Evolutionary conservation across 2,329 filamentous ascomycete genomes (phyloP).

Genomic region (Diaporthe vaccinii): DNA sequence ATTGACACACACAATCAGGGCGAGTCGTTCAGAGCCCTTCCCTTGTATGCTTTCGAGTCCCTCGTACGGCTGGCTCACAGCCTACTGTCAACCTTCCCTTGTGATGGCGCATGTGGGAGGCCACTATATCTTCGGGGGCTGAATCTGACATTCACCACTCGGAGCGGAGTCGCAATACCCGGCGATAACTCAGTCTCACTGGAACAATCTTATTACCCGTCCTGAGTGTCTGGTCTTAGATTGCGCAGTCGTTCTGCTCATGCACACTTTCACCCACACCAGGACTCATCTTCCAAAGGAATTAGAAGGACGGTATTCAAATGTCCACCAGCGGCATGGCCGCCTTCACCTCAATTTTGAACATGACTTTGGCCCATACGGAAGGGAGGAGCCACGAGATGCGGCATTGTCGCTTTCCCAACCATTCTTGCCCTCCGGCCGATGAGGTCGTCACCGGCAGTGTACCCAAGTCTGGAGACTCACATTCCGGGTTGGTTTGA

Average conservation of each 20-base stretch:
- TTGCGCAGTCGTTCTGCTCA: background rate
- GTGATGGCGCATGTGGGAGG: background rate
- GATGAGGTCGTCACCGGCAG: background rate
- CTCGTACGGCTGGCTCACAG: background rate
- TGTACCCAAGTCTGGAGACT: background rate
- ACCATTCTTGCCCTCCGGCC: too few species aligned
- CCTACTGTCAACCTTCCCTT: background rate
- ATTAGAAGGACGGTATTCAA: too few species aligned
- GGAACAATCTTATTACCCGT: too few species aligned
- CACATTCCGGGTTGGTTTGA: background rate
- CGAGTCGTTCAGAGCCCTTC: background rate
- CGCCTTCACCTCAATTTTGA: background rate
- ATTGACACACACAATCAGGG: slow-evolving; percentile 5
- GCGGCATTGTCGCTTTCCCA: background rate
- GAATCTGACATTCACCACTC: background rate
- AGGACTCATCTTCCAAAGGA: too few species aligned
- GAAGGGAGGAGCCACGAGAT: background rate
- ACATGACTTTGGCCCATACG: background rate
- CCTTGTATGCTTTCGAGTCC: background rate
- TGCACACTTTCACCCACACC: too few species aligned
- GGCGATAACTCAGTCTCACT: too few species aligned
- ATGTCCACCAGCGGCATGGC: background rate
- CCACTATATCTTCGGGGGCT: background rate
- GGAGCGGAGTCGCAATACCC: too few species aligned
- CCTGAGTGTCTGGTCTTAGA: background rate